phyloP scores from a whole-genome alignment of 2,329 filamentous ascomycete genomes.

The Epichloe aotearoae region DNA sequence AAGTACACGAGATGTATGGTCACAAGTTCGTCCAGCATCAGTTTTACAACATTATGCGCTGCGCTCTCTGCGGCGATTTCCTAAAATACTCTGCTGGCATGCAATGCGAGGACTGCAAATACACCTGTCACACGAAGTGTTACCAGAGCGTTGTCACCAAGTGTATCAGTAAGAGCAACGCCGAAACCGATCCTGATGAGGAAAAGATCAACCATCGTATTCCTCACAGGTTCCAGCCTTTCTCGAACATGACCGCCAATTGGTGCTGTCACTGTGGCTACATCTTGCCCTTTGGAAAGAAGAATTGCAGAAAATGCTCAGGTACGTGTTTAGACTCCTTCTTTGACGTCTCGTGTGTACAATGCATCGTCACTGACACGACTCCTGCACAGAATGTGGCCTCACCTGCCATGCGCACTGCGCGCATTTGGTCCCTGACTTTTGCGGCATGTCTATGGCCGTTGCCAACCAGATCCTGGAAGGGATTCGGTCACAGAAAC shows the following conservation, averaged over 20 bases:
- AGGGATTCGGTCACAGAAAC: constrained; percentile 70
- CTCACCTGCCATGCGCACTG: constrained; percentile 87
- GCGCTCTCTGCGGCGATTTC: constrained; percentile 92
- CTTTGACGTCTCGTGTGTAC: not conserved
- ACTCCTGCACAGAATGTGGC: constrained; percentile 55
- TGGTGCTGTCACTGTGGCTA: constrained; percentile 99
- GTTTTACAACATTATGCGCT: constrained; percentile 99
- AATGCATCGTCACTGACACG: not conserved
- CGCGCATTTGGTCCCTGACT: constrained; percentile 91
- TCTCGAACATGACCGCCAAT: constrained; percentile 93
- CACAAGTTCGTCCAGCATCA: constrained; percentile 98
- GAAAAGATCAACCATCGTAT: constrained; percentile 99
- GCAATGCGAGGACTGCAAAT: constrained; percentile 99
- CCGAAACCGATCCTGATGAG: constrained; percentile 94
- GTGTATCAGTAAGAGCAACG: constrained; percentile 98
- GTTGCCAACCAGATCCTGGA: constrained; percentile 87
- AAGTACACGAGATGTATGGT: constrained; percentile 95
- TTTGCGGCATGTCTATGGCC: constrained; percentile 98
- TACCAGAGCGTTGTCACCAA: constrained; percentile 96
- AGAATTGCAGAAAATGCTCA: constrained; percentile 84
- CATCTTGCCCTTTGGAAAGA: constrained; percentile 84
- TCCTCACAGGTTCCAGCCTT: constrained; percentile 92
- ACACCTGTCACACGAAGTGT: constrained; percentile 97
- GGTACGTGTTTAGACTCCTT: constrained; percentile 35
- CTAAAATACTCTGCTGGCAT: constrained; percentile 97